Evolutionary conservation across 345 rosid species (phyloP), one percentile per base, ranked within the genome.

Genomic region (Trapa bicornis): DNA sequence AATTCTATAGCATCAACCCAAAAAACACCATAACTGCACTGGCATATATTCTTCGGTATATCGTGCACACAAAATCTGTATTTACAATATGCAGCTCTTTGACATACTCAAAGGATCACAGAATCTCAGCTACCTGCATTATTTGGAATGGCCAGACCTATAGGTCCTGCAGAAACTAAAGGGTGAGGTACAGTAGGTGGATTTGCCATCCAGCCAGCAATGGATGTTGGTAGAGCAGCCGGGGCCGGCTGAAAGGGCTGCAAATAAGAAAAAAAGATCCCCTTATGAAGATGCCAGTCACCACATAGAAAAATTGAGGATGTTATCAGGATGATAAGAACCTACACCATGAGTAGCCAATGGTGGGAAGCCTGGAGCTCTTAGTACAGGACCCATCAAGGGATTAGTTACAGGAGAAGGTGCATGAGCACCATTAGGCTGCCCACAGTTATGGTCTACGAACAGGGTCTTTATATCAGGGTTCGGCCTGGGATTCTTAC

Each of bases 121-220:
- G 58, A 38, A 64, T 38, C 66, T 48, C 38, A 48, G 14, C 39
- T 72, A 86, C 97, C 96, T 74, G 93, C 74, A 72, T 75, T 88
- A 75, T 79, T 91, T 52, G 92, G 79, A 22, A 77, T 76, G 53
- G 80, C 36, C 76, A 88, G 75, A 70, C 89, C 85, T 38, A 88
- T 74, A 13, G 92, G 88, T 64, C 88, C 89, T 29, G 81, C 88
- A 76, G 91, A 80, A 71, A 82, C 93, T 47, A 86, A 78, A 5
- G 86, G 91, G 68, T 86, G 89, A 74, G 91, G 85, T 48, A 82
- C 86, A 43, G 87, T 72, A 64, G 88, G 67, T 65, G 91, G 79
- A 78, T 80, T 88, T 43, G 93, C 91, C 96, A 88, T 84, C 96
- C 89, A 86, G 47, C 96, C 92, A 53, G 96, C 80, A 68, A 84